A percentile compares a stretch with the other conserved stretches of the same genome.
Evolutionary conservation across 441 rosid genomes (phyloP).

Genomic region (Eutrema salsugineum): DNA sequence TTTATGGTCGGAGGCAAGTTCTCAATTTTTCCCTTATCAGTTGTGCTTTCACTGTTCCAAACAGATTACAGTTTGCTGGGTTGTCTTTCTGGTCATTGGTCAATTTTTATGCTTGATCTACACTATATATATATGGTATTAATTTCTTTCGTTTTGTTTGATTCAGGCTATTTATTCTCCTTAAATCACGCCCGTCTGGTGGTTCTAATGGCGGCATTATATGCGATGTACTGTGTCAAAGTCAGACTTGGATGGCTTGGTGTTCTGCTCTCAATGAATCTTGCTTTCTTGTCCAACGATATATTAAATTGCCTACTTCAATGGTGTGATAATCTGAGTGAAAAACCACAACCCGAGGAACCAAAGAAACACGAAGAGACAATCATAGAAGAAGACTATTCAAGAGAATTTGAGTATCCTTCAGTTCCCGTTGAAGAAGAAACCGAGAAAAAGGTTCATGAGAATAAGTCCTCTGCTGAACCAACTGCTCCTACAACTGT

Average conservation of each 20-base stretch:
- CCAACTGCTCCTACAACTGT: constrained; percentile 48
- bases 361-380: constrained; percentile 53
- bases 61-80: constrained; percentile 1
- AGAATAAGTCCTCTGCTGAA: constrained; percentile 68
- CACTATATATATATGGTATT: background rate
- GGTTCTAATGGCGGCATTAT: constrained; percentile 67
- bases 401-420: constrained; percentile 58
- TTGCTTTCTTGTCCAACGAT: constrained; percentile 94
- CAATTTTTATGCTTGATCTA: background rate
- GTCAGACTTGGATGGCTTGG: constrained; percentile 97
- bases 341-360: constrained; percentile 57
- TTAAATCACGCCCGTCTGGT: constrained; percentile 88
- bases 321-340: constrained; percentile 79
- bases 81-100: background rate
- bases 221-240: constrained; percentile 83
- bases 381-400: constrained; percentile 58
- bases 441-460: constrained; percentile 40
- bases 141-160: constrained; percentile 23
- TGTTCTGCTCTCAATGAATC: constrained; percentile 76
- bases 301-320: constrained; percentile 65
- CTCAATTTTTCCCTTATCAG: background rate
- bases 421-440: constrained; percentile 58
- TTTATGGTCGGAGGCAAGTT: constrained; percentile 92
- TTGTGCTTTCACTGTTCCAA: background rate
- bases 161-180: constrained; percentile 91